Evolutionary conservation across 805 yeast species (phyloP).

Genomic region (Metschnikowia picachoensis): DNA sequence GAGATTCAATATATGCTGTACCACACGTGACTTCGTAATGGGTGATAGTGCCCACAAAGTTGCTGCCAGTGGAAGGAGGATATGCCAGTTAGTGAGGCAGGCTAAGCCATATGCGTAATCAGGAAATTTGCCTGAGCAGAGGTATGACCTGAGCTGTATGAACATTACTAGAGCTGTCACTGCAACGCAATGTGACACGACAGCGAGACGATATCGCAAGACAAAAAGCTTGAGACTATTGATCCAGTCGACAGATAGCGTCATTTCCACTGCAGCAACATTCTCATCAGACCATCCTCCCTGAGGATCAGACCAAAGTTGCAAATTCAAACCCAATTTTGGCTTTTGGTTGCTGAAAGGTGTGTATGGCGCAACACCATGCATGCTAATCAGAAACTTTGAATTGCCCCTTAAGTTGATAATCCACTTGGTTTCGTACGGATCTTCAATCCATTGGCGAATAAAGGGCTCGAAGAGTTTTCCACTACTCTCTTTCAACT

Average conservation of each 20-base stretch:
- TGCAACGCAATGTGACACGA: constrained; percentile 66
- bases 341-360: constrained; percentile 40
- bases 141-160: constrained; percentile 48
- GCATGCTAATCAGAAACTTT: constrained; percentile 34
- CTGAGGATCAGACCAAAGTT: constrained; percentile 45
- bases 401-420: constrained; percentile 43
- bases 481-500: constrained; percentile 17
- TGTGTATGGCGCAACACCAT: constrained; percentile 67
- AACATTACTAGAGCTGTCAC: constrained; percentile 49
- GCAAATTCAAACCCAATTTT: constrained; percentile 21
- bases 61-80: constrained; percentile 20
- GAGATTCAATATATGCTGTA: constrained; percentile 38
- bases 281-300: constrained; percentile 18
- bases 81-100: constrained; percentile 16
- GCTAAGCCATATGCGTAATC: constrained; percentile 37
- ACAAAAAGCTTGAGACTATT: constrained; percentile 66
- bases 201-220: constrained; percentile 70
- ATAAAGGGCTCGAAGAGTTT: constrained; percentile 54
- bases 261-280: constrained; percentile 32
- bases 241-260: constrained; percentile 47
- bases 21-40: constrained; percentile 26
- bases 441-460: constrained; percentile 61
- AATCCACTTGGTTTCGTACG: constrained; percentile 80
- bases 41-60: constrained; percentile 38
- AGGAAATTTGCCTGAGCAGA: constrained; percentile 25